phyloP scores from a whole-genome alignment of 768 basidiomycete genomes.

The Amanita phalloides region DNA sequence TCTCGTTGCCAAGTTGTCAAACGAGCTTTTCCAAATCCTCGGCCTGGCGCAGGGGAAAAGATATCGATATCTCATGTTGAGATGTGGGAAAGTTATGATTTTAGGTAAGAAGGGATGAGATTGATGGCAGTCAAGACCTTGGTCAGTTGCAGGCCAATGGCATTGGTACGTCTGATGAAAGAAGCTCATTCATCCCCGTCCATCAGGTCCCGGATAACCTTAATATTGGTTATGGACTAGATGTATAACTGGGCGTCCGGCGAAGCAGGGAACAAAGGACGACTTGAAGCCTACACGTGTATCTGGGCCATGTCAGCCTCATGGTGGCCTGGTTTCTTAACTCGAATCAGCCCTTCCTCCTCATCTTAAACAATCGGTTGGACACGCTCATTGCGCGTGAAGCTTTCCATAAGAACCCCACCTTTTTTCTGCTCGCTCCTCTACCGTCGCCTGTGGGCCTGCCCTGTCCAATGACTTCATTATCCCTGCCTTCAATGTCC shows the following conservation, averaged over 20 bases:
- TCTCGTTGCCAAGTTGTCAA: background rate
- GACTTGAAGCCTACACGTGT: conserved; percentile 3
- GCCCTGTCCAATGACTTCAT: conserved; percentile 1
- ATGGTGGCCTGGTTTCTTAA: conserved; percentile 5
- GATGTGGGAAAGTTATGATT: background rate
- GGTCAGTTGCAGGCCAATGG: background rate
- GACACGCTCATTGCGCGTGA: conserved; percentile 4
- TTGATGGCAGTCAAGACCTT: background rate
- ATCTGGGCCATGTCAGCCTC: conserved; percentile 5
- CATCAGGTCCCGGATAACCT: background rate
- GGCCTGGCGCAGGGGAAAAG: background rate
- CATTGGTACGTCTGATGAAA: conserved; percentile 1
- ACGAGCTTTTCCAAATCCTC: background rate
- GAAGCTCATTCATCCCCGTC: conserved; percentile 1
- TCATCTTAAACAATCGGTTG: background rate
- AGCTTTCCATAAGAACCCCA: conserved; percentile 1
- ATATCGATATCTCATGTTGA: background rate
- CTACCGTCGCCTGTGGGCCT: background rate
- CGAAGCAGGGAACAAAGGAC: background rate
- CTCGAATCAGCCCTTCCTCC: conserved; percentile 3
- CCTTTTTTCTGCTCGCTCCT: background rate
- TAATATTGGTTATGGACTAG: background rate
- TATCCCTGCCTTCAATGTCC: conserved; percentile 2
- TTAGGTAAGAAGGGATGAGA: background rate
- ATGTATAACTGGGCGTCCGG: background rate